Base-by-base conservation (phyloP, 345 rosid genomes). In the Luvunga scandens region DNA sequence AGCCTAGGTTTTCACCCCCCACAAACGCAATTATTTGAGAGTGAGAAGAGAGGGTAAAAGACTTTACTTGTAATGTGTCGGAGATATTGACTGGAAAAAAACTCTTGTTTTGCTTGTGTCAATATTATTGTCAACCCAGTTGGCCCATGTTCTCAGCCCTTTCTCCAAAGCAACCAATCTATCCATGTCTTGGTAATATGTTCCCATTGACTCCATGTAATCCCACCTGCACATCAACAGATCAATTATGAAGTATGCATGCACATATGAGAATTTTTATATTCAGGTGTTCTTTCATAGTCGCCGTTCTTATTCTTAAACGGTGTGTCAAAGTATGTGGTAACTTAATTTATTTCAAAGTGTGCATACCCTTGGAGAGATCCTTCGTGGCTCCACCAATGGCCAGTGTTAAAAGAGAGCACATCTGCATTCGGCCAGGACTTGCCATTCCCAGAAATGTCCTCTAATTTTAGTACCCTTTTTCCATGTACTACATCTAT, bases 341-440 rank as follows among this genome's bases (percentile, higher is more conserved):
- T 50, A 16, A 16, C 21, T 50, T 50, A 50, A 50, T 50, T 50
- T 18, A 5, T 50, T 53, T 9, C 34, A 18, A 61, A 33, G 21
- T 27, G 12, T 25, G 34, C 83, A 24, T 30, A 93, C 98, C 92
- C 97, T 85, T 92, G 94, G 78, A 87, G 88, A 77, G 91, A 81
- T 6, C 97, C 95, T 61, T 82, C 69, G 77, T 96, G 99, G 69
- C 71, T 90, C 99, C 99, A 96, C 98, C 99, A 96, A 57, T 96
- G 99, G 16, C 99, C 99, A 1, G 98, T 96, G 89, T 96, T 92
- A 56, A 96, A 96, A 19, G 85, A 77, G 74, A 96, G 84, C 13
- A 96, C 87, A 76, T 96, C 95, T 4, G 88, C 97, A 3, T 80
- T 75, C 6, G 78, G 82, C 97, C 97, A 96, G 10, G 85, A 88